Conservation (phyloP, 768 basidiomycete genomes). For the Termitomyces titanicus region DNA sequence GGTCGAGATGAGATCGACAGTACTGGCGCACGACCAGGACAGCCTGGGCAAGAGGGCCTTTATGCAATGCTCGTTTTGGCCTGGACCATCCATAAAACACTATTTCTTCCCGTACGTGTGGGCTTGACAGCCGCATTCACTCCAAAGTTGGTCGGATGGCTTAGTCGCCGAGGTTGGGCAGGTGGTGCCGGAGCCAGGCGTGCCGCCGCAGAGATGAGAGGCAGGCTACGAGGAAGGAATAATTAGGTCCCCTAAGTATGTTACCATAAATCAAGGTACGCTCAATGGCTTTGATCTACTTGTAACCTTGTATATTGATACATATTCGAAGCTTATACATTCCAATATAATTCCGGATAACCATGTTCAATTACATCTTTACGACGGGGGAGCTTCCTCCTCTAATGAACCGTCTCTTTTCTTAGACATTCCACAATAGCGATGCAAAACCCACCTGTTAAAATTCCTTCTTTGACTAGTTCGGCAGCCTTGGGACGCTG, state of each 20-base stretch:
- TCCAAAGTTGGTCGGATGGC: constrained; percentile 82
- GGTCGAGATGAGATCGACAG: constrained; percentile 62
- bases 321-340: neutral
- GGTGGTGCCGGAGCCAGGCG: constrained; percentile 66
- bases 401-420: constrained; percentile 10
- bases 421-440: neutral
- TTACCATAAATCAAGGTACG: constrained; percentile 4
- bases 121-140: constrained; percentile 87
- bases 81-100: constrained; percentile 93
- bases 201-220: constrained; percentile 53
- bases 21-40: constrained; percentile 21
- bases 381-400: constrained; percentile 21
- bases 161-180: constrained; percentile 79
- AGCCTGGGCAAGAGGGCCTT: constrained; percentile 61
- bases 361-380: neutral
- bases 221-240: constrained; percentile 33
- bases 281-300: neutral
- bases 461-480: constrained; percentile 62
- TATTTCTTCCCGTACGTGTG: constrained; percentile 85
- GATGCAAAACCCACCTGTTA: constrained; percentile 26
- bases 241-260: constrained; percentile 8
- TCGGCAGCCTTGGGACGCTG: constrained; percentile 57
- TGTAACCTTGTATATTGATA: neutral
- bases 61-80: constrained; percentile 93
- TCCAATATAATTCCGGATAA: neutral